Evolutionary conservation across 192 early-diverging fungal species (phyloP).

Genomic region (Coemansia sp.): DNA sequence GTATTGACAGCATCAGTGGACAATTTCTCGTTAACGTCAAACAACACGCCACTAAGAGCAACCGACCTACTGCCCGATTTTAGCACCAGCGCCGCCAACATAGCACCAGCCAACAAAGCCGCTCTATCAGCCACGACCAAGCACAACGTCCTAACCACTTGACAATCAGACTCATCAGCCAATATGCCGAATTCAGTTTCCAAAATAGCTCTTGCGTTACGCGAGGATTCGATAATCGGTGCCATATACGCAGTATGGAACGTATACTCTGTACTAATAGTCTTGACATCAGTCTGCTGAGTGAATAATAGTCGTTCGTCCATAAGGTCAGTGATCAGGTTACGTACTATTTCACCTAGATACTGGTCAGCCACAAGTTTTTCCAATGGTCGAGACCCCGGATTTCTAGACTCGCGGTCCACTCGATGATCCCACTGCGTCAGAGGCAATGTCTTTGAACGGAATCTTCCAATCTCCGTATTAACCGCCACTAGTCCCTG

Average conservation of each 20-base stretch:
- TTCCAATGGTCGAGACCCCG: constrained; percentile 77
- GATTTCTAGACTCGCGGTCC: constrained; percentile 78
- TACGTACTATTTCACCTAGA: constrained; percentile 87
- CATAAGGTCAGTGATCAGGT: constrained; percentile 79
- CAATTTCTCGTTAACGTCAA: constrained; percentile 31
- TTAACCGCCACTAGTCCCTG: constrained; percentile 78
- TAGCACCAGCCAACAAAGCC: constrained; percentile 70
- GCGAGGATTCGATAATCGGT: constrained; percentile 70
- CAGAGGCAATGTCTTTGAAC: constrained; percentile 65
- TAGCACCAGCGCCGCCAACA: constrained; percentile 59
- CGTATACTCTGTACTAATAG: constrained; percentile 62
- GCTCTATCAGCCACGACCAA: constrained; percentile 83
- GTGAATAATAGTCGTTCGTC: constrained; percentile 76
- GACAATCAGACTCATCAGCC: constrained; percentile 70
- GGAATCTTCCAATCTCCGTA: constrained; percentile 92
- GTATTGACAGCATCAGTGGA: constrained; percentile 11
- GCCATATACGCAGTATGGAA: constrained; percentile 80
- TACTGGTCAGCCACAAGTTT: constrained; percentile 94
- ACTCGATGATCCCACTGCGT: constrained; percentile 82
- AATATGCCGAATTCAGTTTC: constrained; percentile 67
- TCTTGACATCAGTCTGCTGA: constrained; percentile 48
- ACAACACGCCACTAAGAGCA: constrained; percentile 27
- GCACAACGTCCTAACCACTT: constrained; percentile 76
- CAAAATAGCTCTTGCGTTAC: constrained; percentile 67
- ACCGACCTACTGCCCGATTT: constrained; percentile 15